Evolutionary conservation across 2,329 filamentous ascomycete species (phyloP), one percentile per base, ranked within the genome.

Genomic region (Phoma sp.): DNA sequence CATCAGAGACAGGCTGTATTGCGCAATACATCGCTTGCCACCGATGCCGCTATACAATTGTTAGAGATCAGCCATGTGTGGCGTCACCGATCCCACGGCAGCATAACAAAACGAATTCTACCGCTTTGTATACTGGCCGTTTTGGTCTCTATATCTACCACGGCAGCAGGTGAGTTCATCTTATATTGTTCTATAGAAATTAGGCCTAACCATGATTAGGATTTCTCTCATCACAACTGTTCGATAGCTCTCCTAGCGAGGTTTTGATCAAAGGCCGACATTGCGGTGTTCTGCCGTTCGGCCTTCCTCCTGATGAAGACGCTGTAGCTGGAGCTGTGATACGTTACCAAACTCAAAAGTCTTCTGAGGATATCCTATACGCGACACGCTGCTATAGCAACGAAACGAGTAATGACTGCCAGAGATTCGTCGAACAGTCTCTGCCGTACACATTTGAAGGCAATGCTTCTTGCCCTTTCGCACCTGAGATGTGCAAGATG

Each of bases 1-100:
- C 61, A 73, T 42, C 71, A 71, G 34, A 63, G 71, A 21, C 73
- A 75, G 48, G 60, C 69, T 1, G 60, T 74, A 5, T 50, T 76
- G 3, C 64, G 71, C 1, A 76, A 76, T 32, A 59, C 61, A 3
- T 18, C 53, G 5, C 48, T 50, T 7, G 56, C 60, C 5, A 43
- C 17, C 7, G 58, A 45, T 40, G 60, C 50, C 1, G 34, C 47
- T 3, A 10, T 52, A 5, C 53, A 59, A 7, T 17, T 60, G 2
- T n/a, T 50, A 7, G n/a, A 18, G 9, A 30, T 33, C 0, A 32
- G 47, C 4, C 25, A 42, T 17, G 59, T 51, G 7, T 48, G 45
- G 45, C 45, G 36, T 2, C 34, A 40, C 17, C 32, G 42, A 15
- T 15, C 30, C 14, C 15, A 28, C 10, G 32, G 14, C 1, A 11